Evolutionary conservation across 2,329 filamentous ascomycete species (phyloP).

Genomic region (Claviceps lovelessii): DNA sequence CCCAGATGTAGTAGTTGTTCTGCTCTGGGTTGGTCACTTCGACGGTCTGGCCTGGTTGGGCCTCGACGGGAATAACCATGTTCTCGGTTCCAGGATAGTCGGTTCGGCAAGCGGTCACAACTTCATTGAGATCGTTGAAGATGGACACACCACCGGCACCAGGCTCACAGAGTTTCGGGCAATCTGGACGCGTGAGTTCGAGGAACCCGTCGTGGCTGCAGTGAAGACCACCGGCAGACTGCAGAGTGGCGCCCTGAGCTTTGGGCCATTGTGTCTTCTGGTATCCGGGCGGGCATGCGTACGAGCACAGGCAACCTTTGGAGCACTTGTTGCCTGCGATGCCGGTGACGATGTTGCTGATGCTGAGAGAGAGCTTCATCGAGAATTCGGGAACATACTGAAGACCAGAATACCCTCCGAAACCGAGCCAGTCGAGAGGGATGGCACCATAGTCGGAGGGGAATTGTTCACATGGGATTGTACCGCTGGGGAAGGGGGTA

Average conservation of each 20-base stretch:
- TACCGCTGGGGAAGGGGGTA: constrained; percentile 59
- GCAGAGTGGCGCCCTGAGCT: constrained; percentile 60
- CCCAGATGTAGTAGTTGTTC: constrained; percentile 61
- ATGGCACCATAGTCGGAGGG: constrained; percentile 71
- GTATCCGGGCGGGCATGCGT: constrained; percentile 81
- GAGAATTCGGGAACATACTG: constrained; percentile 46
- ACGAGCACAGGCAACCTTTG: constrained; percentile 66
- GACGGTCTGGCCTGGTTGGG: constrained; percentile 42
- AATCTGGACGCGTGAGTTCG: constrained; percentile 55
- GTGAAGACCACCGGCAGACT: constrained; percentile 78
- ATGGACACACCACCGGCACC: constrained; percentile 60
- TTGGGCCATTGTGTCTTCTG: constrained; percentile 83
- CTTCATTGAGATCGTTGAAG: constrained; percentile 54
- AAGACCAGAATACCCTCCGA: constrained; percentile 67
- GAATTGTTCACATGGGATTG: constrained; percentile 57
- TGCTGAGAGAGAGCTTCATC: constrained; percentile 30
- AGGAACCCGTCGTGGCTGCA: constrained; percentile 64
- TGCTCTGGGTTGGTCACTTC: constrained; percentile 64
- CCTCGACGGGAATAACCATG: constrained; percentile 66
- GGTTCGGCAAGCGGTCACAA: constrained; percentile 75
- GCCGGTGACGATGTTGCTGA: constrained; percentile 52
- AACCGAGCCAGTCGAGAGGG: constrained; percentile 49
- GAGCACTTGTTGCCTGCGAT: constrained; percentile 46
- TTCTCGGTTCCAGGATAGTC: constrained; percentile 89
- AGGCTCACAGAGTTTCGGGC: constrained; percentile 56